These are phyloP conservation scores for Suhomyces pyralidae DNA, from an alignment of 805 yeast species.

Conservation along the genomic window DNA sequence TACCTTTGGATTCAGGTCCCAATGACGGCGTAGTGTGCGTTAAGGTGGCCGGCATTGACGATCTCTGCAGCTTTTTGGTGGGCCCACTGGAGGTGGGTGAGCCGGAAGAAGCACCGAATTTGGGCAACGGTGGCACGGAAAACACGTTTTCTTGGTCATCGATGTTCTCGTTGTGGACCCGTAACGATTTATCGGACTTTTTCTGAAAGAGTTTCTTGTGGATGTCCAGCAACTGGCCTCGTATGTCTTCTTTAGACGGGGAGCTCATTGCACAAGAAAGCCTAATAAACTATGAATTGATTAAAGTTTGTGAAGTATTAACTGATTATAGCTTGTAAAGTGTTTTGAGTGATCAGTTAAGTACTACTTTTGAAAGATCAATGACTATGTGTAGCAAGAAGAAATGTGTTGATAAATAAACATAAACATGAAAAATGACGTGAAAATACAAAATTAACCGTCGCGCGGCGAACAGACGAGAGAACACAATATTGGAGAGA, in stretches of 20 bases:
- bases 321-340: too few relatives aligned
- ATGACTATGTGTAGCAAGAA: background rate
- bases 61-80: constrained; percentile 2
- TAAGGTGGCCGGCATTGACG: constrained; percentile 5
- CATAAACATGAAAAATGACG: background rate
- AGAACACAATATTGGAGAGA: too few relatives aligned
- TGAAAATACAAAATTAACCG: background rate
- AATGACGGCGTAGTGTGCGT: constrained; percentile 29
- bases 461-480: background rate
- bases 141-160: constrained; percentile 15
- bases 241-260: constrained; percentile 12
- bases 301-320: too few relatives aligned
- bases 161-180: constrained; percentile 4
- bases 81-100: background rate
- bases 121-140: constrained; percentile 11
- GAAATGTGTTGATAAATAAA: background rate
- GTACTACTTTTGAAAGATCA: too few relatives aligned
- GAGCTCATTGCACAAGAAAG: background rate
- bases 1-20: constrained; percentile 47
- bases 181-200: constrained; percentile 10
- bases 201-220: constrained; percentile 36
- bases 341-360: too few relatives aligned
- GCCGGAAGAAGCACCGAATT: background rate
- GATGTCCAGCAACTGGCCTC: constrained; percentile 40
- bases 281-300: too few relatives aligned